Evolutionary conservation across 768 basidiomycete species (phyloP).

Genomic region (Leccinellum rugosiceps): DNA sequence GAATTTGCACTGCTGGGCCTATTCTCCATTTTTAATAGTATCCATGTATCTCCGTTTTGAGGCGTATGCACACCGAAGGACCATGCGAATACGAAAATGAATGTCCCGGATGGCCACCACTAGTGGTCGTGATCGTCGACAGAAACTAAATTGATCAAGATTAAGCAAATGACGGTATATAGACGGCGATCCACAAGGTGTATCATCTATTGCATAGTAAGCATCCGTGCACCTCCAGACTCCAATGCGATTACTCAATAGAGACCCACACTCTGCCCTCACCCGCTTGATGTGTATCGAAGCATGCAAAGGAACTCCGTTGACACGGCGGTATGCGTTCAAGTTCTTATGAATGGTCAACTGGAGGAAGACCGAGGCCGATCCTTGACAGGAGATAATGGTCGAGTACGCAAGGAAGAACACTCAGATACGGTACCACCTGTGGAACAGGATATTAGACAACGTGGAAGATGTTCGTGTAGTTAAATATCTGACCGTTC

Average conservation of each 20-base stretch:
- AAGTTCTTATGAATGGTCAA: conserved; percentile 98
- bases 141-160: conserved; percentile 13
- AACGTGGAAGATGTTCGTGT: background rate
- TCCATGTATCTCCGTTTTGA: background rate
- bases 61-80: background rate
- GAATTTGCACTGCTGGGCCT: background rate
- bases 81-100: background rate
- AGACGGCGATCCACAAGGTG: conserved; percentile 5
- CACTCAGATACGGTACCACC: conserved; percentile 92
- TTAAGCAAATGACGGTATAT: conserved; percentile 27
- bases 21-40: background rate
- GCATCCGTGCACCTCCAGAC: background rate
- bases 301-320: conserved; percentile 78
- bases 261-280: conserved; percentile 25
- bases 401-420: conserved; percentile 94
- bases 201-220: conserved; percentile 2
- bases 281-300: conserved; percentile 61
- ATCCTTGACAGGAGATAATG: conserved; percentile 86
- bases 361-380: conserved; percentile 93
- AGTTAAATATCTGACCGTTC: conserved; percentile 43
- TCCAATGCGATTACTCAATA: conserved; percentile 18
- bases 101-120: background rate
- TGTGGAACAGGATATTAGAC: conserved; percentile 1
- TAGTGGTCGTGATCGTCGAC: background rate
- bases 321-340: conserved; percentile 90